Conservation (phyloP, 306 rosid genomes). For the Cicer judaicum region DNA sequence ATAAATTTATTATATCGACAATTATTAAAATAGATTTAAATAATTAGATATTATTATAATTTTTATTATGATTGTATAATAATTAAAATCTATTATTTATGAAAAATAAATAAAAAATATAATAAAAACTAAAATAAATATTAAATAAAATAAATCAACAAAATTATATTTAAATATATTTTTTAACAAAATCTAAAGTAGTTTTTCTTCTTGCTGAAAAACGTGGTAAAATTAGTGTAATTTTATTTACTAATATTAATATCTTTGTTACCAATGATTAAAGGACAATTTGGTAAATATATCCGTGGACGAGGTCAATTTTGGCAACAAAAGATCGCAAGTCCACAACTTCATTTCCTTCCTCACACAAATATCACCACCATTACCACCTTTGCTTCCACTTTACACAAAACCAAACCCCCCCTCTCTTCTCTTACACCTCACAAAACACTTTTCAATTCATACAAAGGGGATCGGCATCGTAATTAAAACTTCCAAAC, state of each 20-base stretch:
- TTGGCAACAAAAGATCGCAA: background rate
- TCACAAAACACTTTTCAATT: background rate
- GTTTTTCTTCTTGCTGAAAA: background rate
- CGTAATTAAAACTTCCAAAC: constrained; percentile 19
- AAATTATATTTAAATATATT: background rate
- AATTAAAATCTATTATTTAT: too few species aligned
- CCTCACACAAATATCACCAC: background rate
- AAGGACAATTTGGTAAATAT: background rate
- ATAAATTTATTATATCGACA: too few species aligned
- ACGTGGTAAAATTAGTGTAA: background rate
- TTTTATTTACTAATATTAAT: background rate
- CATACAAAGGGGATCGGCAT: background rate
- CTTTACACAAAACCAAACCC: constrained; percentile 2
- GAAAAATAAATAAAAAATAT: too few species aligned
- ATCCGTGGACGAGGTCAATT: background rate
- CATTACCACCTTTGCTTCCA: constrained; percentile 10
- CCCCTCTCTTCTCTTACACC: background rate
- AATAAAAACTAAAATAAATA: too few species aligned
- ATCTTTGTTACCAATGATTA: background rate
- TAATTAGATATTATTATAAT: too few species aligned
- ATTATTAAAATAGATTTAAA: too few species aligned
- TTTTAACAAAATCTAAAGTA: background rate
- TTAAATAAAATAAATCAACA: too few species aligned
- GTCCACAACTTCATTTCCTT: background rate
- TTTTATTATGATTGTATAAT: too few species aligned